These are phyloP conservation scores for Backusella circina DNA, from an alignment of 192 early-diverging fungal genomes.

Conservation along the genomic window DNA sequence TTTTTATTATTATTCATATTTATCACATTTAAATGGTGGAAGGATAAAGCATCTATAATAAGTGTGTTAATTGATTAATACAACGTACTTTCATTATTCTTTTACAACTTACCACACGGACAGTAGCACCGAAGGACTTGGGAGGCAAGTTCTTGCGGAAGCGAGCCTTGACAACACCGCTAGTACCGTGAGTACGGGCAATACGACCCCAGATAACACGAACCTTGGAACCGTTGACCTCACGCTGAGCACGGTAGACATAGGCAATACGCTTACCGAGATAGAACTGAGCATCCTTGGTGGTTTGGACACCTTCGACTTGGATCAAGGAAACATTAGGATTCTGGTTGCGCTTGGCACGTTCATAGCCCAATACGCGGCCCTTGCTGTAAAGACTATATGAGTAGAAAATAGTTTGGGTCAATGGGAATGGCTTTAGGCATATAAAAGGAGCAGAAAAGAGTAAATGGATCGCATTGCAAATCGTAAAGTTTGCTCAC, in stretches of 20 bases:
- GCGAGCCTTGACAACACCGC: constrained; percentile 93
- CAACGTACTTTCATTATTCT: background rate
- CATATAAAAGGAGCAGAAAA: background rate
- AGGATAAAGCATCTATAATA: constrained; percentile 89
- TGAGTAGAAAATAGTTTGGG: background rate
- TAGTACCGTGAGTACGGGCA: constrained; percentile 92
- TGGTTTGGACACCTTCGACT: constrained; percentile 89
- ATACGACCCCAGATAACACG: constrained; percentile 98
- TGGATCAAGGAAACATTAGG: constrained; percentile 89
- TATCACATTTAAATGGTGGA: constrained; percentile 49
- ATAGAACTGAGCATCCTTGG: constrained; percentile 93
- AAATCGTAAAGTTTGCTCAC: background rate
- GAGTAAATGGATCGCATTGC: background rate
- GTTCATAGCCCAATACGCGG: constrained; percentile 92
- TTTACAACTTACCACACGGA: constrained; percentile 79
- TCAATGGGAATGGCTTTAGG: background rate
- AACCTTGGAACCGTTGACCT: constrained; percentile 86
- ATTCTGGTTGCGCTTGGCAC: constrained; percentile 88
- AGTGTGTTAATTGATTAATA: background rate
- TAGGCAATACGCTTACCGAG: constrained; percentile 98
- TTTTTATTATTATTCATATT: background rate
- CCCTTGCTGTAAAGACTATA: constrained; percentile 96
- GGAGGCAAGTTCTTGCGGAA: constrained; percentile 98
- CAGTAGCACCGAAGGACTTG: constrained; percentile 81
- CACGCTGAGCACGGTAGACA: constrained; percentile 91